phyloP scores from a whole-genome alignment of 2,329 filamentous ascomycete genomes.

The Aureobasidium sp. region DNA sequence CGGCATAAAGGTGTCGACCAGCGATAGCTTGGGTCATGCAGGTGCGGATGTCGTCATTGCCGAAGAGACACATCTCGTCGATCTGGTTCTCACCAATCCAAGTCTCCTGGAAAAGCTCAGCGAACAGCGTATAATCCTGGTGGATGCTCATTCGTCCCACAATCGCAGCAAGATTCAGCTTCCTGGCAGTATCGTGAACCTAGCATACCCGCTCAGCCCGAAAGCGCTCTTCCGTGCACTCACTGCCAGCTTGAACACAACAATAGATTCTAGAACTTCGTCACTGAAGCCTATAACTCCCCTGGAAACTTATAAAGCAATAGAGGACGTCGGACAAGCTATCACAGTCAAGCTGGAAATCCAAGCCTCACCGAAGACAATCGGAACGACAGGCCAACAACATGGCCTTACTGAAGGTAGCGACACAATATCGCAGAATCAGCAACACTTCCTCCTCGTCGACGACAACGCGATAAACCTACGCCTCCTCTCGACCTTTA shows the following conservation, averaged over 20 bases:
- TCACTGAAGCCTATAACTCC: no score
- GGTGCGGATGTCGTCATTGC: neutral
- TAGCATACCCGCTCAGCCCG: neutral
- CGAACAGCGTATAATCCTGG: neutral
- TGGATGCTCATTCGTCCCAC: neutral
- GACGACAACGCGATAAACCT: slow-evolving; percentile 15
- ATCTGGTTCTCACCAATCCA: neutral
- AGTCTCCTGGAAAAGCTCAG: neutral
- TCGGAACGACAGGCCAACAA: neutral
- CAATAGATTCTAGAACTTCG: neutral
- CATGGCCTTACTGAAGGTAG: no score
- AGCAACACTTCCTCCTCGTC: slow-evolving; percentile 11
- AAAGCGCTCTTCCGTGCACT: neutral
- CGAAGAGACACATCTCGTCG: neutral
- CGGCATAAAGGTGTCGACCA: neutral
- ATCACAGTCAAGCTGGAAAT: no score
- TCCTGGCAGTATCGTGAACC: neutral
- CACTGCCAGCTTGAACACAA: neutral
- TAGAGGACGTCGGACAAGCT: neutral
- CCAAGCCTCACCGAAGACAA: neutral
- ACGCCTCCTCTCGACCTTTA: neutral
- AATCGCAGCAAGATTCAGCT: neutral
- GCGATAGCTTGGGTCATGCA: neutral
- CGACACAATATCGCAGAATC: neutral
- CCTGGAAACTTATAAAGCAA: neutral